Evolutionary conservation across 2,329 filamentous ascomycete genomes (phyloP), one percentile per base, ranked within the genome.

Genomic region (Arthrobotrys musiformis): DNA sequence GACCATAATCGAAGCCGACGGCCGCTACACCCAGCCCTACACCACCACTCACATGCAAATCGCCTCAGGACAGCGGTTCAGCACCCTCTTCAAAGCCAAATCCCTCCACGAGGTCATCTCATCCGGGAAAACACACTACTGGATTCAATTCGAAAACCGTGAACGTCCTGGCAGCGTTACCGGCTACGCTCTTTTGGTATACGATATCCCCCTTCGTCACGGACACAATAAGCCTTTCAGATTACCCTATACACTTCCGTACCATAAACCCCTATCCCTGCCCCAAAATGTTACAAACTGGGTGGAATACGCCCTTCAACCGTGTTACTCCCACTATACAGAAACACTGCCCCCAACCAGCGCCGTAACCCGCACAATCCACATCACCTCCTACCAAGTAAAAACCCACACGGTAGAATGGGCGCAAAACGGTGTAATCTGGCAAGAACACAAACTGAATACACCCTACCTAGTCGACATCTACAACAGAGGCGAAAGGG

Each of bases 1-100:
- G 42, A 86, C 85, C 0, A 84, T 92, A 66, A 89, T 92, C 68
- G 87, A 88, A 70, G 89, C 87, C 0, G 90, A 91, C 76, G 86
- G 86, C 13, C 83, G 26, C 15, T 89, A 88, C 81, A 88, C 87
- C 2, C 84, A 86, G 79, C 86, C 86, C 0, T 83, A 84, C 17
- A 79, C 80, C 0, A 85, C 85, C 0, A 82, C 85, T 22, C 85
- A 86, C 78, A 83, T 91, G 63, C 88, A 90, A 79, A 79, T 90
- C 4, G 86, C 85, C 6, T 83, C 85, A 4, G 89, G 89, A 0
- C 89, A 91, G 80, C 86, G 89, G n/a, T 90, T 88, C 81, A 88
- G 88, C 76, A 83, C 86, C 0, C 83, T 90, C 1, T 83, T 91
- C 33, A 84, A 83, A 11, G 85, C 88, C 0, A 90, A 90, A 79